Base-by-base conservation (phyloP, 2,329 filamentous ascomycete species). In the Thelonectria olida region DNA sequence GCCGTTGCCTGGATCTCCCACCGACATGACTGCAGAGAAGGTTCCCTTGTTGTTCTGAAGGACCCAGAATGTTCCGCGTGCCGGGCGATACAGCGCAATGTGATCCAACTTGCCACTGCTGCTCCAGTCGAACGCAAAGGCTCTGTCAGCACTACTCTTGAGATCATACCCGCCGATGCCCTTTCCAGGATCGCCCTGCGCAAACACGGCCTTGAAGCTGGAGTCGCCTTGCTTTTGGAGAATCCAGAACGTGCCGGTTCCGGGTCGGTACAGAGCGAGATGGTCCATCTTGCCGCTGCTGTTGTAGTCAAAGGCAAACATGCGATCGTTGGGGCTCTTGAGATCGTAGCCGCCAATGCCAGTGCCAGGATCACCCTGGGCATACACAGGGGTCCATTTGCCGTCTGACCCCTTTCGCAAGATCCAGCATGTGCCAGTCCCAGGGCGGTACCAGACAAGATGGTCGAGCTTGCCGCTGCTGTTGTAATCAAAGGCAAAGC, bases 81-180 rank as follows among this genome's bases (percentile, higher is more conserved):
- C 55, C 9, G 55, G 55, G 17, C 55, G 20, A 20, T 58, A 58
- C 7, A 58, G 39, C 7, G 51, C 55, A 39, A 58, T 38, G 47
- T 58, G 55, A 22, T 58, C 55, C 38, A 52, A 38, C 19, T 58
- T 58, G 13, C 55, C 55, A 17, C 39, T 47, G 39, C 55, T 58
- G 36, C 53, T 28, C 17, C 51, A 58, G 48, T 58, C 55, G 17
- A 58, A 53, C 7, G 55, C 55, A 48, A 58, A 58, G 34, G 39
- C 55, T 15, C 27, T 39, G 13, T 58, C 55, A 20, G 31, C 45
- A 27, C 20, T 28, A 27, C 36, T 20, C 28, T 31, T 47, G 36
- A 58, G 48, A 17, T 58, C 55, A 22, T 58, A 58, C 8, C 55
- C 55, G 23, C 55, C 55, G 27, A 58, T 20, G 2, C 55, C 55